phyloP scores from a whole-genome alignment of 257 asterid species.

The Solanum appendiculatum region DNA sequence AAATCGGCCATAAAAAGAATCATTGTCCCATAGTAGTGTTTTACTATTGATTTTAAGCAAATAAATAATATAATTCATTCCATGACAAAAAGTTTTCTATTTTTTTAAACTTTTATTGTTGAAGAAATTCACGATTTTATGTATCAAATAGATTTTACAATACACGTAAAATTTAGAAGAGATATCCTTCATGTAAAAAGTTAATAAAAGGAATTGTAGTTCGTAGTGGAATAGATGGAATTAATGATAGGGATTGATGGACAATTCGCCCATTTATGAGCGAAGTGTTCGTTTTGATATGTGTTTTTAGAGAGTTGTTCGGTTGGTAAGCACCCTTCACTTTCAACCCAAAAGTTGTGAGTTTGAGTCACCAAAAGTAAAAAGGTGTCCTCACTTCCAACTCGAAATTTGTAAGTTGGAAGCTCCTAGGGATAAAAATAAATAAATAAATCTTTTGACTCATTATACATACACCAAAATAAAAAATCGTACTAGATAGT shows the following conservation, averaged over 20 bases:
- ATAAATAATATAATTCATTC: not conserved
- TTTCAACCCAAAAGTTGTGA: fast-evolving
- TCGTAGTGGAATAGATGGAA: not conserved
- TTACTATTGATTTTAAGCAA: not conserved
- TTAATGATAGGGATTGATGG: not conserved
- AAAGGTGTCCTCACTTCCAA: not conserved
- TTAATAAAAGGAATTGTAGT: not conserved
- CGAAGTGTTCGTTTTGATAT: not conserved
- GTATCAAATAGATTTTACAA: not conserved
- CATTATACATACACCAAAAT: not conserved
- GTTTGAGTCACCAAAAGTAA: too few relatives aligned
- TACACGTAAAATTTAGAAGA: not conserved
- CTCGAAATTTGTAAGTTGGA: not conserved
- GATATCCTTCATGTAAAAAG: too few relatives aligned
- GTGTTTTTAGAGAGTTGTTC: not conserved
- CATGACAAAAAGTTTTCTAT: not conserved
- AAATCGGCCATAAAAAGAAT: too few relatives aligned
- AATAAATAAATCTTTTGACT: not conserved
- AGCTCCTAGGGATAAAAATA: not conserved
- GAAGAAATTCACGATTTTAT: not conserved
- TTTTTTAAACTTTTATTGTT: not conserved
- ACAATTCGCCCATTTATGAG: not conserved
- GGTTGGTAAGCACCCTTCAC: not conserved
- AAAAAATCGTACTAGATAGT: not conserved
- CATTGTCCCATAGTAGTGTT: not conserved